Evolutionary conservation across 2,329 filamentous ascomycete genomes (phyloP), one percentile per base, ranked within the genome.

Genomic region (Triangularia verruculosa): DNA sequence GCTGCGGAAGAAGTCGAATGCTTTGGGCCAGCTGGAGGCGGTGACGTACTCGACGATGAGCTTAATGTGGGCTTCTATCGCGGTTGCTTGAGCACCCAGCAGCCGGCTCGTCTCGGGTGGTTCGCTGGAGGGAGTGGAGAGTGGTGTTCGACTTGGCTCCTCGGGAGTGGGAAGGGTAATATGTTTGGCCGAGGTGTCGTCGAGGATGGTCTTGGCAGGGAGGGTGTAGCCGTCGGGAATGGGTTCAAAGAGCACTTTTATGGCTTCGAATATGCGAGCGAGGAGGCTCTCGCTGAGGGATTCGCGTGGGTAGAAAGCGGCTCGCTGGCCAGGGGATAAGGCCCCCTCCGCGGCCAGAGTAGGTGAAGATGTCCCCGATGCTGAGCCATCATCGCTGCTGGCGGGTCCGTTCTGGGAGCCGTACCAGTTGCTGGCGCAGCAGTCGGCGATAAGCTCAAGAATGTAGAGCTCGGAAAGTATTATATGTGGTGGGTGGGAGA

Each of bases 381-480:
- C n/a, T 25, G 56, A 43, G 13, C 30, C 15, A 24, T 39, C 13
- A 4, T 17, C 25, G 12, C 22, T 67, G 12, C 70, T 3, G 56
- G 43, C 62, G 53, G 67, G 58, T 12, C 59, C 47, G 30, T 61
- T 58, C 47, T 65, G 72, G 51, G 59, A 70, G n/a, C 69, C 67
- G 47, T 81, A 76, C 86, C 86, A 89, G 71, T 87, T 82, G 60
- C 83, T 82, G 58, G 82, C 80, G 69, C 86, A 89, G 72, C 87
- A 90, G 70, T 89, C 86, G 71, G 86, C 85, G 34, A 87, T 79
- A 51, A 90, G 77, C 56, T 83, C 81, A 57, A 89, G 74, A n/a
- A 89, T 77, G 69, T 87, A 89, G 56, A 87, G 77, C 72, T 90
- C 87, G 17, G 88, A 89, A 55, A 85, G 79, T 30, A 89, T 76